Evolutionary conservation across 2,329 filamentous ascomycete genomes (phyloP), one percentile per base, ranked within the genome.

Genomic region (Pseudogymnoascus sp.): DNA sequence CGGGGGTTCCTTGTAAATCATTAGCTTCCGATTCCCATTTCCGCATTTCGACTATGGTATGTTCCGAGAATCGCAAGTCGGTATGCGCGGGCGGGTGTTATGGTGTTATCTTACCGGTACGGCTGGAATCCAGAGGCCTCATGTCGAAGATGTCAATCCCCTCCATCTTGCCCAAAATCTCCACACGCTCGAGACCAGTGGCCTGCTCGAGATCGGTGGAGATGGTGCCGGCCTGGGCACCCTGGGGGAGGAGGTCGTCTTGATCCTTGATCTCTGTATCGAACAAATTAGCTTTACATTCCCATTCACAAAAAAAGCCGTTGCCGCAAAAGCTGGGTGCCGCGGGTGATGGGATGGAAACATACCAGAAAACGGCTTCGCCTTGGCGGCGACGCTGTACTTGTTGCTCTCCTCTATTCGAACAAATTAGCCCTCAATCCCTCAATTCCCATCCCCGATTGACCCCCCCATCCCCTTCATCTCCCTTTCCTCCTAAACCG

Each of bases 121-220:
- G 88, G 77, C 89, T 95, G 68, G 93, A 83, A 77, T 97, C 95
- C 72, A 99, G 86, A 68, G 95, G 95, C 79, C 87, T 88, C 95
- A 97, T 96, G 81, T 99, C 93, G 82, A 99, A 99, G 76, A 97
- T 83, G 76, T 99, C 95, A 73, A 97, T 82, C 70, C 95, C 93
- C 83, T 97, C 91, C 89, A 97, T 96, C 87, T 99, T 99, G 80
- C 95, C 95, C 77, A 99, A 84, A 74, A 99, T 95, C 81, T 99
- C 95, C 72, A 99, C 86, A 86, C 95, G 93, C 84, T 99, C 95
- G 65, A 97, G 84, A 90, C 95, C 95, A 72, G 95, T 97, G 65
- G 95, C 81, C 79, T 99, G 95, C 78, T 97, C 92, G 76, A 96
- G 79, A 79, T 99, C 95, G 80, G 91, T 96, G 70, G 95, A 91